Evolutionary conservation across 805 yeast genomes (phyloP).

Genomic region (Clavispora carvajalis): DNA sequence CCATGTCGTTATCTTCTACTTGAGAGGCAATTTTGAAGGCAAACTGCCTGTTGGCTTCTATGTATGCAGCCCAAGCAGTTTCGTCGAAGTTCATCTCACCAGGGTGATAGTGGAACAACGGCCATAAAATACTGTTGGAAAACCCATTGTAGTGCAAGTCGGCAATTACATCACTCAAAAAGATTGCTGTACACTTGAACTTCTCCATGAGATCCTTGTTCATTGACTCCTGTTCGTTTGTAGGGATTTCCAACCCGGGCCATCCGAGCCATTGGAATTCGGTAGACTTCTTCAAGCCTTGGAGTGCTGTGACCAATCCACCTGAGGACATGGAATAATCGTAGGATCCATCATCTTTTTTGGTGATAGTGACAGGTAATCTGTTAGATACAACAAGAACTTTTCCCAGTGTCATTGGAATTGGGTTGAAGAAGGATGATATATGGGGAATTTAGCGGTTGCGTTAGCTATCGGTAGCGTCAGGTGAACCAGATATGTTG

Average conservation of each 20-base stretch:
- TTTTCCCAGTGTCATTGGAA: conserved; percentile 43
- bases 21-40: conserved; percentile 66
- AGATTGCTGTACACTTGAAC: conserved; percentile 88
- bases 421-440: too few relatives aligned
- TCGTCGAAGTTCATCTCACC: conserved; percentile 99
- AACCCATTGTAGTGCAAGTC: conserved; percentile 97
- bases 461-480: not conserved
- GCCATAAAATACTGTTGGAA: conserved; percentile 94
- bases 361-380: conserved; percentile 86
- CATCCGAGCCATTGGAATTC: conserved; percentile 98
- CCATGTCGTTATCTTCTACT: conserved; percentile 75
- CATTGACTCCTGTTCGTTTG: conserved; percentile 63
- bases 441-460: not conserved
- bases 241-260: conserved; percentile 86
- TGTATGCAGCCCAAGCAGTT: conserved; percentile 95
- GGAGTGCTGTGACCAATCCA: conserved; percentile 92
- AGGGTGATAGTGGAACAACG: conserved; percentile 96
- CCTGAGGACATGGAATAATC: conserved; percentile 93
- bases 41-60: conserved; percentile 83
- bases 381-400: conserved; percentile 92
- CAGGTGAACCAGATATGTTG: not conserved
- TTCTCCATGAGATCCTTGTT: conserved; percentile 64
- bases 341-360: conserved; percentile 58
- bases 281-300: conserved; percentile 78
- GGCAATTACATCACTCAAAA: conserved; percentile 81